Percentiles rank a stretch among this genome's conserved stretches.
phyloP scores from a whole-genome alignment of 305 asterid genomes.

The Fraxinus dipetala region DNA sequence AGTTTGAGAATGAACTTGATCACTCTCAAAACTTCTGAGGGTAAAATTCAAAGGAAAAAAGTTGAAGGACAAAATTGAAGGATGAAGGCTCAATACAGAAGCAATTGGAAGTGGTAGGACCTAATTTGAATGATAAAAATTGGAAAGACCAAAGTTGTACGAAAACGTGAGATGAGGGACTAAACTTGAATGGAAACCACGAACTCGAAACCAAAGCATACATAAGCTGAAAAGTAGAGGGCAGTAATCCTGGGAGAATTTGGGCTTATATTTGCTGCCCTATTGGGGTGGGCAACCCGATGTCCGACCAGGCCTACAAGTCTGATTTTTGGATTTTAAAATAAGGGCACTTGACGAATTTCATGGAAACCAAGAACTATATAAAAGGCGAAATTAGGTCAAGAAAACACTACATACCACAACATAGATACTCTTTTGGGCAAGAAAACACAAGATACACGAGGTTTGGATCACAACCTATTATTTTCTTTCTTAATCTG shows the following conservation, averaged over 20 bases:
- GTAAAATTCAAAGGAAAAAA: too few species aligned
- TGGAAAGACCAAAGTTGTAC: too few species aligned
- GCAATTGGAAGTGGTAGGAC: too few species aligned
- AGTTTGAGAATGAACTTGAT: background rate
- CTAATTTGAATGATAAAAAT: too few species aligned
- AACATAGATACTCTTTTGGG: background rate
- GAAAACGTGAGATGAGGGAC: too few species aligned
- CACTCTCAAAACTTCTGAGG: background rate
- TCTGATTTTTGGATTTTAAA: too few species aligned
- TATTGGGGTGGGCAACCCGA: too few species aligned
- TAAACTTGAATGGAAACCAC: background rate
- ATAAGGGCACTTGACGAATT: too few species aligned
- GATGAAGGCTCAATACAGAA: too few species aligned
- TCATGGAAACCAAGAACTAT: background rate
- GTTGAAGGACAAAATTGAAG: too few species aligned
- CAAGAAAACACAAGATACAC: background rate
- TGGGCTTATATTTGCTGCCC: background rate
- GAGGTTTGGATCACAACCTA: background rate
- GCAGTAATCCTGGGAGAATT: background rate
- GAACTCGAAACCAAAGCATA: background rate
- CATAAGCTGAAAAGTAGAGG: background rate
- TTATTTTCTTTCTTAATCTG: background rate
- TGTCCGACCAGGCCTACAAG: too few species aligned
- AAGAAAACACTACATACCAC: background rate
- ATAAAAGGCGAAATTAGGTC: background rate